Evolutionary conservation across 1,284 basidiomycete genomes (phyloP).

Genomic region (Ustilago loliicola): DNA sequence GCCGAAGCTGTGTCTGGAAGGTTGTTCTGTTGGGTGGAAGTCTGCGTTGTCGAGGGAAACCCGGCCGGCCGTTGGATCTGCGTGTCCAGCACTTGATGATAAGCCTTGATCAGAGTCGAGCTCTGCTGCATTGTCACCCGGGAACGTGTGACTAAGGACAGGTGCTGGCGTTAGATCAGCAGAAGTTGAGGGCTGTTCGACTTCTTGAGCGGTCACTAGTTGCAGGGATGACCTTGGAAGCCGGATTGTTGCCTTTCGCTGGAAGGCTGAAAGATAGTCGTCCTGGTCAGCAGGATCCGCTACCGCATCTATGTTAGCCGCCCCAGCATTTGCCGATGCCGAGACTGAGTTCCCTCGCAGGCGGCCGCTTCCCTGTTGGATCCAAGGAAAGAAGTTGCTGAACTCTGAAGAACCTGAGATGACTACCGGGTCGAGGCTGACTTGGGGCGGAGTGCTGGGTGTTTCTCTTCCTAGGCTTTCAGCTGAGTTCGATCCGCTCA

Average conservation of each 20-base stretch:
- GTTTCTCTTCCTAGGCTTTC: conserved; percentile 5
- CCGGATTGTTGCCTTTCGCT: conserved; percentile 9
- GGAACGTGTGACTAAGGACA: background rate
- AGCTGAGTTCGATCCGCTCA: conserved; percentile 21
- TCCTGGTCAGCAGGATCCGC: background rate
- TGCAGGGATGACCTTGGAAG: conserved; percentile 7
- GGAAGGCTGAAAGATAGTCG: conserved; percentile 13
- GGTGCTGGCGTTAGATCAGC: background rate
- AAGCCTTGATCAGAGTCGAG: background rate
- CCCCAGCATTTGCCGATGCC: background rate
- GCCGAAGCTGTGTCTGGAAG: background rate
- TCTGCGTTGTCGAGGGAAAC: background rate
- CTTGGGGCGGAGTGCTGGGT: conserved; percentile 30
- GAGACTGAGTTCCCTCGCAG: background rate
- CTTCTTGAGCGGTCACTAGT: background rate
- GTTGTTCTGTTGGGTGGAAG: background rate
- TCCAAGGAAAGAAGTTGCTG: conserved; percentile 34
- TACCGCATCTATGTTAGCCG: background rate
- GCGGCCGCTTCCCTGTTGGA: conserved; percentile 8
- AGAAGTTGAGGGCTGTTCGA: background rate
- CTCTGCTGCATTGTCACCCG: background rate
- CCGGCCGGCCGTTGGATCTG: background rate
- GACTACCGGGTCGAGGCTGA: conserved; percentile 9
- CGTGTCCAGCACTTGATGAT: background rate
- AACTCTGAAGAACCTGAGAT: conserved; percentile 8